Base-by-base conservation (phyloP, 352 stramenopile species). In the Globisporangium ultimum region DNA sequence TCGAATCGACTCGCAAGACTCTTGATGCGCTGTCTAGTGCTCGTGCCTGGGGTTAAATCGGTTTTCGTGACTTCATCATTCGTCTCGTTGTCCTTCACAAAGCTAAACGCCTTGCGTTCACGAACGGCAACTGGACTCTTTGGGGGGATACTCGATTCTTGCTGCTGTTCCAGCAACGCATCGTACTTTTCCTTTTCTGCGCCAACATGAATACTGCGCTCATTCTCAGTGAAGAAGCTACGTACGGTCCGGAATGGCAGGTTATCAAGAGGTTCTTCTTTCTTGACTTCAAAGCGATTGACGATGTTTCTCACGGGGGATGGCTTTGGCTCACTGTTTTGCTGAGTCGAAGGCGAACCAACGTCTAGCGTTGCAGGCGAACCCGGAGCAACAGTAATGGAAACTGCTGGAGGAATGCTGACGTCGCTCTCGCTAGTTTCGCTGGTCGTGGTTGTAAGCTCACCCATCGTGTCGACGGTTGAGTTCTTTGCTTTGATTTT, bases 101-200 rank as follows among this genome's bases (percentile, higher is more conserved):
- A 36, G 28, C 28, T 36, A 5, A 36, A 36, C 3, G 28, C 28
- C 28, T 36, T 36, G 3, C 28, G 28, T 10, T 36, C 28, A 10
- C 28, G 28, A 36, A 34, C 53, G 9, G 24, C 28, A 36, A 36
- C 20, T 51, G 49, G 41, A 10, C 18, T 41, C 28, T 62, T 43
- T 8, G 62, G 54, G 4, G 45, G 45, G 13, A 41, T 55, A 28
- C 75, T 74, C 2, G 58, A 67, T 48, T 69, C 63, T 17, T 49
- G 61, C 20, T 79, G 74, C 48, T 83, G 66, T 42, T 83, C 71
- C 14, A 76, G 73, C 1, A 80, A n/a, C 17, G 64, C 62, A 18
- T 85, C 74, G n/a, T 79, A 83, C 60, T 85, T 85, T 15, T 78
- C 32, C n/a, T 77, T 80, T 48, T 80, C 76, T 0, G 73, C 71